Base-by-base conservation (phyloP, 495 filamentous ascomycete genomes). In the Lophiotrema nucula region DNA sequence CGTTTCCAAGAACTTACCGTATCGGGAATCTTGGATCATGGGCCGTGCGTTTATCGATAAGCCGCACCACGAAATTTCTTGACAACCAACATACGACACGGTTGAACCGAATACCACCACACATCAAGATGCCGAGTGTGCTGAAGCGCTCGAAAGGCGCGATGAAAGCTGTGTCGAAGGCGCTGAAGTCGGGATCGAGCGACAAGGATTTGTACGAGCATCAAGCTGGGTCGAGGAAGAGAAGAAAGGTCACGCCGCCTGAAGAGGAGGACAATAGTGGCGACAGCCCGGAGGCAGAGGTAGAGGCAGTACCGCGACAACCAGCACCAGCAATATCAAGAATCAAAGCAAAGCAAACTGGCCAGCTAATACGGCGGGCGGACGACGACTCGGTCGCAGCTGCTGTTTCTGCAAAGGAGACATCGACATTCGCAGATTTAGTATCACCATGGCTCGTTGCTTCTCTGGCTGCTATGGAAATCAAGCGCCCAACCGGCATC, bases 391-490 rank as follows among this genome's bases (percentile, higher is more conserved):
- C 39, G n/a, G 42, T 26, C 5, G 18, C 18, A 23, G 4, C 11
- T 37, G 16, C 28, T 2, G 39, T 31, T 19, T 3, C 1, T 18
- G 39, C 21, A 4, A 22, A 81, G 47, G 71, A 71, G 44, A 75
- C 79, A 57, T 81, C 82, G 4, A 89, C 80, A 19, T 98, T 98
- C 66, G 81, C n/a, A n/a, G n/a, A n/a, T n/a, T n/a, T n/a, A n/a
- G n/a, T n/a, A n/a, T 79, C 84, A 39, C 91, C 88, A 71, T 97
- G 93, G 93, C 83, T 98, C 8, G 81, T 91, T n/a, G 81, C 83
- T 46, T 90, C 92, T 2, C 78, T 98, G 47, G 73, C 82, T 43
- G 84, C 87, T 46, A 88, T 98, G 88, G 88, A 89, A 23, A 95
- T 98, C 69, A 87, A 83, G 56, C 77, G 85, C 43, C 93, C 93